phyloP scores from a whole-genome alignment of 1,284 basidiomycete genomes.

The Volvariella surrecta region DNA sequence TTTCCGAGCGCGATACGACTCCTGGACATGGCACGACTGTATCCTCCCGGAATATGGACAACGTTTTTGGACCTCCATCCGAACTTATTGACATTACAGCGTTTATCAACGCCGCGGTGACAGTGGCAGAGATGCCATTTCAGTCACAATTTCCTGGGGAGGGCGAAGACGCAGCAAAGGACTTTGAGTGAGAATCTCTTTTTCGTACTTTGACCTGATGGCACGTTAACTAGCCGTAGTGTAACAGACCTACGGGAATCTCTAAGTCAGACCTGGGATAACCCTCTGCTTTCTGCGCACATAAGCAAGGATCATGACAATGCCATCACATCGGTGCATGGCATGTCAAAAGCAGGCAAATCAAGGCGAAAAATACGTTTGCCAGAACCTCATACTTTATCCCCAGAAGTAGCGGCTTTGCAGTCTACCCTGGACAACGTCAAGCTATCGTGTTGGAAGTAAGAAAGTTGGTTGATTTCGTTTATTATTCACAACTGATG shows the following conservation, averaged over 20 bases:
- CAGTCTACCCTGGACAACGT: conserved; percentile 40
- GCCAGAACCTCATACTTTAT: conserved; percentile 23
- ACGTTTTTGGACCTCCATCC: conserved; percentile 48
- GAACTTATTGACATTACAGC: conserved; percentile 34
- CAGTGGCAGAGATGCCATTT: too few species aligned
- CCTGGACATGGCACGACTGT: too few species aligned
- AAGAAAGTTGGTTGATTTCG: conserved; percentile 12
- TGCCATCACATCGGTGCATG: conserved; percentile 35
- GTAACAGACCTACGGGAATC: conserved; percentile 42
- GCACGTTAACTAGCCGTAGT: conserved; percentile 23
- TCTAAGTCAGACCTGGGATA: conserved; percentile 39
- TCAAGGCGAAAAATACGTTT: conserved; percentile 28
- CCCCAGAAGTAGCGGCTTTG: conserved; percentile 34
- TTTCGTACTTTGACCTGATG: too few species aligned
- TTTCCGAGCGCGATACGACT: too few species aligned
- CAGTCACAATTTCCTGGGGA: too few species aligned
- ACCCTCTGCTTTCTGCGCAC: conserved; percentile 50
- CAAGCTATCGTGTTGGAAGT: conserved; percentile 55
- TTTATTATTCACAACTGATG: too few species aligned
- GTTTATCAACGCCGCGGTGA: conserved; percentile 27
- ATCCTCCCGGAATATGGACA: conserved; percentile 20
- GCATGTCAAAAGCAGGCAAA: conserved; percentile 34
- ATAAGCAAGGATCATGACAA: conserved; percentile 45
- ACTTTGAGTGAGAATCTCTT: too few species aligned
- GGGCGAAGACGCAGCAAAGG: too few species aligned